Evolutionary conservation across 2,329 filamentous ascomycete genomes (phyloP), one percentile per base, ranked within the genome.

Genomic region (Colletotrichum cordylinicola): DNA sequence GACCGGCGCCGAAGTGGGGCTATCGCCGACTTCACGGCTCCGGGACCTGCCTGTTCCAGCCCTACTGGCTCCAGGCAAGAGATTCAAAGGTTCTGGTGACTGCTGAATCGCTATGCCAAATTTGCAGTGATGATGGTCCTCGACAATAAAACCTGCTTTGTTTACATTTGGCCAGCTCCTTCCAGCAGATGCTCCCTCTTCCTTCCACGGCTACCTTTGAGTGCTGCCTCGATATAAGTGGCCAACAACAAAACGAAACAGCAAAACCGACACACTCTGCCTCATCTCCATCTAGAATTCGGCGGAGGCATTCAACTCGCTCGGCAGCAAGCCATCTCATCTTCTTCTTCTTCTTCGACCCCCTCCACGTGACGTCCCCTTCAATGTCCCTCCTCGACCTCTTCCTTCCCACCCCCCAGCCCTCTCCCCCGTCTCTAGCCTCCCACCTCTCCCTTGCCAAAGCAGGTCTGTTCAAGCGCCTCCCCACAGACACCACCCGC

Each of bases 401-500:
- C 39, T 2, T 43, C 5, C 18, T n/a, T 5, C 39, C 18, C 9
- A 43, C 4, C 0, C 4, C 5, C 18, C 1, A n/a, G 39, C 9
- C 18, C 39, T 43, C 0, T 0, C 4, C 5, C 39, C 5, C 3
- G 5, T n/a, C 18, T n/a, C 39, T n/a, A 0, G n/a, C 18, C 16
- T n/a, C 18, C 9, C 18, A 43, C 9, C 5, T 43, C 39, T 10
- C 0, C 8, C 39, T 43, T 8, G 18, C 39, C 18, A 43, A 43
- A 2, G 39, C 8, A 10, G 39, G 39, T 2, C 4, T n/a, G 39
- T n/a, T 43, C 18, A 43, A 12, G 39, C 18, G 2, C 39, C 39
- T 43, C 9, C 18, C 39, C 9, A 43, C 39, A 4, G 39, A 43
- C 0, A 43, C 18, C 3, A n/a, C 39, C 12, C 39, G 9, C 39